Evolutionary conservation across 2,329 filamentous ascomycete genomes (phyloP).

Genomic region (Coniochaeta prunicola): DNA sequence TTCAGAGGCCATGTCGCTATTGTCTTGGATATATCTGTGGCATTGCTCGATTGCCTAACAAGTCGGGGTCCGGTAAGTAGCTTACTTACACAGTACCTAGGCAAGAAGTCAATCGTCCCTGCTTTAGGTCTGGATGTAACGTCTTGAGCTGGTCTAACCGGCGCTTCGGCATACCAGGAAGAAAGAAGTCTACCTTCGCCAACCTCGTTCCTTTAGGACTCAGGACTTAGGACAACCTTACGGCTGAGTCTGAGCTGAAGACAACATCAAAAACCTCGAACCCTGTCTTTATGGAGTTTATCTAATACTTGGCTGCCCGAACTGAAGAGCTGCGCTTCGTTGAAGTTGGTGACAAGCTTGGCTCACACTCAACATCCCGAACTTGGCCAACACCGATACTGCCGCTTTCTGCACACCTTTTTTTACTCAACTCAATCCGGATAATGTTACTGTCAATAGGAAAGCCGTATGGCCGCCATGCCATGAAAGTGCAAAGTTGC

Average conservation of each 20-base stretch:
- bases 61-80: too few species aligned
- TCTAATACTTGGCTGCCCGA: not conserved
- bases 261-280: too few species aligned
- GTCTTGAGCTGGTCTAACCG: not conserved
- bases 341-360: not conserved
- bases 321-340: not conserved
- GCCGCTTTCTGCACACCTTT: not conserved
- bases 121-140: not conserved
- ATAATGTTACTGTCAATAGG: not conserved
- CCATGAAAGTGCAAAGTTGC: not conserved
- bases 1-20: not conserved
- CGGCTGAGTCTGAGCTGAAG: too few species aligned
- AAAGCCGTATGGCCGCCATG: not conserved
- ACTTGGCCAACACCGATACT: not conserved
- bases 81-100: not conserved
- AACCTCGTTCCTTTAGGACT: not conserved
- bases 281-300: not conserved
- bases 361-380: not conserved
- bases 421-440: not conserved
- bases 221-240: too few species aligned
- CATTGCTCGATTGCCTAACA: not conserved
- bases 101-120: not conserved
- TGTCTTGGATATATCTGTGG: not conserved
- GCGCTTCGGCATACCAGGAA: not conserved
- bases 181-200: not conserved